Evolutionary conservation across 1,284 basidiomycete genomes (phyloP), one percentile per base, ranked within the genome.

Genomic region (Tranzscheliella williamsii): DNA sequence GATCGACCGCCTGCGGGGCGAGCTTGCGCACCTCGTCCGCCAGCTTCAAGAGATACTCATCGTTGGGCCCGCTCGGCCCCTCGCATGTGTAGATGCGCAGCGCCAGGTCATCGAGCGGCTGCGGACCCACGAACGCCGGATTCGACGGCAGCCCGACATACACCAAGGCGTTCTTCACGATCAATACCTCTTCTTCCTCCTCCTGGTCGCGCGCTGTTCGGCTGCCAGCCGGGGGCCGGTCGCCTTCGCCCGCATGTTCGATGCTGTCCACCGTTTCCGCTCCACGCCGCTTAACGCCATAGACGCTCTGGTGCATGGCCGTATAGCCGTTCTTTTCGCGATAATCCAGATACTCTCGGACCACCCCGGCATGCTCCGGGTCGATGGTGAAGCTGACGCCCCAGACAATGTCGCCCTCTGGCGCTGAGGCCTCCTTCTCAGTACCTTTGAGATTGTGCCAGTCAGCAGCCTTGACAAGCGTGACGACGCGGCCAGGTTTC

Each of bases 351-450:
- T 91, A 90, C 41, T 86, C 86, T 30, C 87, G 82, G 13, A 91
- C 90, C 76, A 90, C 87, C 0, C 81, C 78, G 38, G 84, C 85
- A 64, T 88, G 84, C 23, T 75, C 80, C 0, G 89, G 86, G 66
- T 91, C 87, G 71, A 92, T 90, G 11, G 87, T 89, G 76, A 88
- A 90, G 18, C 87, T 87, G 21, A 91, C 79, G 11, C 90, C 90
- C 90, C 90, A 92, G 4, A 92, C 89, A 30, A 85, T 82, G 52
- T 75, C 73, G 23, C 61, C 73, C 37, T 75, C 74, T 4, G 66
- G 72, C 13, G 57, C 37, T 22, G 53, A 50, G 21, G 45, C 49
- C 29, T 62, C 60, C 32, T 88, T 80, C 16, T 65, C 57, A 7
- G 55, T 38, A 27, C 42, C 42, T 24, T 52, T 42, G n/a, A 61